Evolutionary conservation across 116 monocot genomes (phyloP).

Genomic region (Thalassia testudinum): DNA sequence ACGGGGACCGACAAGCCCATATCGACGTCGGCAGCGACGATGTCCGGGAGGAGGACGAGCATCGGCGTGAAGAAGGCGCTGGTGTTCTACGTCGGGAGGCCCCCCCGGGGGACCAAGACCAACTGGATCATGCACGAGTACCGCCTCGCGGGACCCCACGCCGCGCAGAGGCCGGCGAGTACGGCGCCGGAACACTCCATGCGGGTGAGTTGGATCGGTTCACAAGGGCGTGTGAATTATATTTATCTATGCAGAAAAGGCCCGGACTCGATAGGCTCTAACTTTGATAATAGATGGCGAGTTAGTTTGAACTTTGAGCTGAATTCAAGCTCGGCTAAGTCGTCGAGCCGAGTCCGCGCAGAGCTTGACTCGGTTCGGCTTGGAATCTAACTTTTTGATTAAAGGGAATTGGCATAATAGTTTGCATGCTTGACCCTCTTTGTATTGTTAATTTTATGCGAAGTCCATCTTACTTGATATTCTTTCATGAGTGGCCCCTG

Average conservation of each 20-base stretch:
- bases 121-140: constrained; percentile 71
- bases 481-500: no score
- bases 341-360: no score
- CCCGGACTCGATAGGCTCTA: no score
- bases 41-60: constrained; percentile 9
- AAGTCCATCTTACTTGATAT: no score
- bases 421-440: no score
- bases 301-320: no score
- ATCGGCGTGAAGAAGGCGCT: constrained; percentile 80
- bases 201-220: constrained; percentile 35
- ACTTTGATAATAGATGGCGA: no score
- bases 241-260: background rate
- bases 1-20: constrained; percentile 81
- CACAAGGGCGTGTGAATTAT: background rate
- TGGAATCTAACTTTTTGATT: no score
- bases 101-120: constrained; percentile 54
- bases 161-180: constrained; percentile 23
- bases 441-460: no score
- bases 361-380: no score
- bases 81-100: constrained; percentile 70
- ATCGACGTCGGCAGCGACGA: constrained; percentile 17
- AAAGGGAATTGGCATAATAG: no score
- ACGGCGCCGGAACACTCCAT: constrained; percentile 51
- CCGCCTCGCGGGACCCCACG: constrained; percentile 23
- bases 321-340: no score